These are phyloP conservation scores for Aspergillus thermomutatus DNA, from an alignment of 2,329 filamentous ascomycete genomes.

Conservation along the genomic window DNA sequence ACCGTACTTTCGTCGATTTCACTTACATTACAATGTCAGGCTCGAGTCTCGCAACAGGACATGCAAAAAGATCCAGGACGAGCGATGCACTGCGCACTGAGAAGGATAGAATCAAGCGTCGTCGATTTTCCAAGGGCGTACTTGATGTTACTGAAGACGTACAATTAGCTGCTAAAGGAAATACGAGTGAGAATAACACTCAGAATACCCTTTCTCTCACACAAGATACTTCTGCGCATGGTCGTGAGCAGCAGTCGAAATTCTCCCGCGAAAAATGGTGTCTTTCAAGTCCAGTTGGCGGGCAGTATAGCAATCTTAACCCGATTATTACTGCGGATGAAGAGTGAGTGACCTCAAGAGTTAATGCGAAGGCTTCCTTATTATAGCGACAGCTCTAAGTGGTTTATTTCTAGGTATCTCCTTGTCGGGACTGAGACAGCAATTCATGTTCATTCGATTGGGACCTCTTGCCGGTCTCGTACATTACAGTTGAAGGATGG, in stretches of 20 bases:
- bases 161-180: neutral
- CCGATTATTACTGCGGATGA: constrained; percentile 58
- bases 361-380: neutral
- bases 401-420: constrained; percentile 55
- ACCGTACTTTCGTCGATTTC: neutral
- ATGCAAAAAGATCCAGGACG: constrained; percentile 29
- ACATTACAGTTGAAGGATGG: constrained; percentile 58
- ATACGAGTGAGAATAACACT: neutral
- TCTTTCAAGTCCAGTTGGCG: constrained; percentile 50
- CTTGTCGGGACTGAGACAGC: constrained; percentile 72
- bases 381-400: constrained; percentile 1
- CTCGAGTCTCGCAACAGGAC: constrained; percentile 15
- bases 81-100: constrained; percentile 22
- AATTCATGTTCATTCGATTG: constrained; percentile 75
- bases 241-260: constrained; percentile 11
- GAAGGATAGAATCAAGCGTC: constrained; percentile 29
- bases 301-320: constrained; percentile 54
- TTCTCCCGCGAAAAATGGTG: constrained; percentile 36
- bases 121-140: constrained; percentile 25
- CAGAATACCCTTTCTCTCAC: neutral
- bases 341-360: constrained; percentile 38
- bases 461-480: constrained; percentile 75
- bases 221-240: constrained; percentile 7
- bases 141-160: constrained; percentile 19
- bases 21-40: constrained; percentile 8